Conservation (phyloP, 225 moss, liverwort and hornwort genomes). For the Marchantia polymorpha region DNA sequence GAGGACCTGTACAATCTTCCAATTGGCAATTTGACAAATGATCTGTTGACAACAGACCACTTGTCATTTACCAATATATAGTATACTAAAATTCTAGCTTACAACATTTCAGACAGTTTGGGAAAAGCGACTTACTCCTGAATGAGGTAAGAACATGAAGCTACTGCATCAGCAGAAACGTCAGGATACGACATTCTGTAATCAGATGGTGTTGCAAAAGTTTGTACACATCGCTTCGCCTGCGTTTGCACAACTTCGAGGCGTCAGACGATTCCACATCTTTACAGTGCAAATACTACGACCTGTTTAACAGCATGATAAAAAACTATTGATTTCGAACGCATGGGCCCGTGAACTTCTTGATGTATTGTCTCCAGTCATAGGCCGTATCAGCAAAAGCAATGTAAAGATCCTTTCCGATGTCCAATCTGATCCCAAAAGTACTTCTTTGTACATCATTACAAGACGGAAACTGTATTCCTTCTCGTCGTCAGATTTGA, state of each 20-base stretch:
- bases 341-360: too few species aligned
- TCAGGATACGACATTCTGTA: slow-evolving; percentile 22
- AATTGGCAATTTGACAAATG: neutral
- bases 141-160: slow-evolving; percentile 24
- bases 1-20: neutral
- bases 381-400: neutral
- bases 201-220: slow-evolving; percentile 24
- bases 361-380: too few species aligned
- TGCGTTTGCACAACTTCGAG: slow-evolving; percentile 2
- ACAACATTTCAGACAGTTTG: too few species aligned
- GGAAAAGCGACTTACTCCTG: slow-evolving; percentile 30
- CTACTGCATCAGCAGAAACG: slow-evolving; percentile 8
- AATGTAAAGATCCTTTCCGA: neutral
- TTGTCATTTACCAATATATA: too few species aligned
- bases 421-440: too few species aligned
- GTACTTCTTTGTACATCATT: too few species aligned
- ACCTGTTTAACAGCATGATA: too few species aligned
- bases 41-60: neutral
- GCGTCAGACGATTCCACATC: too few species aligned
- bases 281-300: too few species aligned
- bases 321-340: too few species aligned
- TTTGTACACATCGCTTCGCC: slow-evolving; percentile 16
- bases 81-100: neutral
- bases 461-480: too few species aligned
- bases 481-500: too few species aligned